phyloP scores from a whole-genome alignment of 805 yeast genomes.

The Yamadazyma sp. region DNA sequence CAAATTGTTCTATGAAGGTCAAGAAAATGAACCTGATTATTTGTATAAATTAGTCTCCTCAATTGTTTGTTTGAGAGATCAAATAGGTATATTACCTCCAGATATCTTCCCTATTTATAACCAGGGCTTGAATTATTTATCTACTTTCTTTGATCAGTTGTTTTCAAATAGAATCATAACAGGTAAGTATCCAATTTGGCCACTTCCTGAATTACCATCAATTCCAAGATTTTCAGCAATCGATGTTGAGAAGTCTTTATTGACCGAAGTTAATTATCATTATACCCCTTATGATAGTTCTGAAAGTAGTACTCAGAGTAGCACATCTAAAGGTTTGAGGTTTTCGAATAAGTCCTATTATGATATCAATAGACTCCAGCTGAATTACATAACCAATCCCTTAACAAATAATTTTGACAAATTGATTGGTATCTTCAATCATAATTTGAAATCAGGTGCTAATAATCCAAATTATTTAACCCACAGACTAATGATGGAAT shows the following conservation, averaged over 20 bases:
- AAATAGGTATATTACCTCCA: constrained; percentile 79
- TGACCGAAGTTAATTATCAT: constrained; percentile 70
- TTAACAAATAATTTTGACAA: constrained; percentile 47
- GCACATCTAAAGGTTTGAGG: constrained; percentile 10
- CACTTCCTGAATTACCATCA: constrained; percentile 67
- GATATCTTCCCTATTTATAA: constrained; percentile 73
- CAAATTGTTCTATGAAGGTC: constrained; percentile 40
- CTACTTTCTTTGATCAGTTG: constrained; percentile 54
- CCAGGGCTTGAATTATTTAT: constrained; percentile 59
- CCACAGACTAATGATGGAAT: constrained; percentile 58
- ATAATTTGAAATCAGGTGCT: constrained; percentile 18
- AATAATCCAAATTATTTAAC: constrained; percentile 40
- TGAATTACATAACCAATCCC: constrained; percentile 70
- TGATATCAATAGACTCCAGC: constrained; percentile 57
- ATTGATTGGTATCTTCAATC: constrained; percentile 49
- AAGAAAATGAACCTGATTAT: constrained; percentile 29
- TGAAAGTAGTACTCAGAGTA: constrained; percentile 18
- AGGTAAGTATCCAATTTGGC: constrained; percentile 55
- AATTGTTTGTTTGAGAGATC: constrained; percentile 74
- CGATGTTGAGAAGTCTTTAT: constrained; percentile 77
- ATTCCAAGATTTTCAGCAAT: constrained; percentile 60
- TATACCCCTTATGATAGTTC: constrained; percentile 50
- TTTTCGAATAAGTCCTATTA: constrained; percentile 41
- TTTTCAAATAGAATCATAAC: constrained; percentile 11
- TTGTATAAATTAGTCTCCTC: constrained; percentile 76